Evolutionary conservation across 1,284 basidiomycete species (phyloP).

Genomic region (Albatrellus sp.): DNA sequence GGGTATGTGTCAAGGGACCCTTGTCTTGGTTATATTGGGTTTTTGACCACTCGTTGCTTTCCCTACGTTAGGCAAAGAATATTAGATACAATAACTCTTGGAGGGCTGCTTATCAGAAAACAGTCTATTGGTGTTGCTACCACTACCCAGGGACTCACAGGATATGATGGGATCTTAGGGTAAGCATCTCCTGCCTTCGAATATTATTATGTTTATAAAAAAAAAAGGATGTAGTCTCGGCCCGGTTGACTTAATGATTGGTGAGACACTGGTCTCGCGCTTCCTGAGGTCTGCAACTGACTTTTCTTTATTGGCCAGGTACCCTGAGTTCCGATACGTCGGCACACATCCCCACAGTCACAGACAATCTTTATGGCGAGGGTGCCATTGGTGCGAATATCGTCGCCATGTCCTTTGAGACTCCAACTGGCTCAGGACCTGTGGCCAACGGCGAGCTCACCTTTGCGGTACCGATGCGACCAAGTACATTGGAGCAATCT

Average conservation of each 20-base stretch:
- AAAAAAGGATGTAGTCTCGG: conserved; percentile 24
- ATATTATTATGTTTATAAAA: not conserved
- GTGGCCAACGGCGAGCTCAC: conserved; percentile 17
- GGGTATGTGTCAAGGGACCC: conserved; percentile 19
- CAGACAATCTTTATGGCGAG: conserved; percentile 33
- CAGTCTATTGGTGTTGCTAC: conserved; percentile 52
- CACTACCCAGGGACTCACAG: conserved; percentile 22
- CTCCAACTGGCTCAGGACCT: conserved; percentile 18
- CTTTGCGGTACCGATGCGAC: conserved; percentile 30
- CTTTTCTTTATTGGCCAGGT: conserved; percentile 14
- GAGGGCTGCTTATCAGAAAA: conserved; percentile 19
- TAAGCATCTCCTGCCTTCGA: conserved; percentile 8
- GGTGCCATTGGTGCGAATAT: conserved; percentile 25
- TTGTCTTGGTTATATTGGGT: not conserved
- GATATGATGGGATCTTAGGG: conserved; percentile 45
- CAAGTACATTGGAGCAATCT: conserved; percentile 34
- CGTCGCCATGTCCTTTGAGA: conserved; percentile 33
- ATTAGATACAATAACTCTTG: conserved; percentile 28
- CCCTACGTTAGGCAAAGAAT: conserved; percentile 29
- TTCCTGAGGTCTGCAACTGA: not conserved
- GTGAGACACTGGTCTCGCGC: conserved; percentile 10
- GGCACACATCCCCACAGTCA: conserved; percentile 31
- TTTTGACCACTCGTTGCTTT: not conserved
- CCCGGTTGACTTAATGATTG: conserved; percentile 33
- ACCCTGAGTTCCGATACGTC: conserved; percentile 17